Percentiles rank a stretch among this genome's conserved stretches.
phyloP scores from a whole-genome alignment of 139 green algal species.

The Picochlorum costavermella region DNA sequence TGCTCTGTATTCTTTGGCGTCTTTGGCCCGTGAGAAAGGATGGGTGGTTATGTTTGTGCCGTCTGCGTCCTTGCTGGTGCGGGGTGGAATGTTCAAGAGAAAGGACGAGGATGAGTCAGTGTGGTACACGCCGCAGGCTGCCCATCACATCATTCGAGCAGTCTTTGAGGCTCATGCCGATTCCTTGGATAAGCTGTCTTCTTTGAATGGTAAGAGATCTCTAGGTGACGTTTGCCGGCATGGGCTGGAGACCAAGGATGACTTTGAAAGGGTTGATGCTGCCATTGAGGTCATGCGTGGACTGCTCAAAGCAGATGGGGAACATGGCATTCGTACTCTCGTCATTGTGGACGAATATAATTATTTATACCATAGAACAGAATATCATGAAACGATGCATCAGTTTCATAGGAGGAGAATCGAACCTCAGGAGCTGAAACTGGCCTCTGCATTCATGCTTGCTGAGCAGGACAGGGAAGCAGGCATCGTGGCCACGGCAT shows the following conservation, averaged over 20 bases:
- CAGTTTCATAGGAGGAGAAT: slow-evolving; percentile 8
- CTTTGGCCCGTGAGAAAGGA: slow-evolving; percentile 41
- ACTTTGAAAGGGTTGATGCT: slow-evolving; percentile 9
- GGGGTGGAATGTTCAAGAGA: slow-evolving; percentile 41
- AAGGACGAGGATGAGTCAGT: slow-evolving; percentile 1
- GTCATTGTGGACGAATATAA: slow-evolving; percentile 15
- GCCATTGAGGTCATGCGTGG: slow-evolving; percentile 15
- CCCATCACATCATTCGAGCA: slow-evolving; percentile 41
- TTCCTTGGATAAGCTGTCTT: slow-evolving; percentile 22
- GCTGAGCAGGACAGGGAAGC: background rate
- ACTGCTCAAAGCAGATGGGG: background rate
- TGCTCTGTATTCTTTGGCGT: slow-evolving; percentile 43
- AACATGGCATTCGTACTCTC: background rate
- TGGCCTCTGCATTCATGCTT: slow-evolving; percentile 7
- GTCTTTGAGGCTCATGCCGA: slow-evolving; percentile 32
- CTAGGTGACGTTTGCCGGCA: slow-evolving; percentile 19
- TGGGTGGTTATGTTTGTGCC: slow-evolving; percentile 64
- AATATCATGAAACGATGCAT: slow-evolving; percentile 13
- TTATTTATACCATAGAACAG: slow-evolving; percentile 9
- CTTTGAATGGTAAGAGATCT: background rate
- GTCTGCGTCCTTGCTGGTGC: slow-evolving; percentile 35
- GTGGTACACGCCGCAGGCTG: slow-evolving; percentile 59
- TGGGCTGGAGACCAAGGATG: slow-evolving; percentile 27
- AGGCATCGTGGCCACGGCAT: background rate
- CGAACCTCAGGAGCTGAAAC: background rate